phyloP scores from a whole-genome alignment of 1,284 basidiomycete species.

The Rhodotorula sp. region DNA sequence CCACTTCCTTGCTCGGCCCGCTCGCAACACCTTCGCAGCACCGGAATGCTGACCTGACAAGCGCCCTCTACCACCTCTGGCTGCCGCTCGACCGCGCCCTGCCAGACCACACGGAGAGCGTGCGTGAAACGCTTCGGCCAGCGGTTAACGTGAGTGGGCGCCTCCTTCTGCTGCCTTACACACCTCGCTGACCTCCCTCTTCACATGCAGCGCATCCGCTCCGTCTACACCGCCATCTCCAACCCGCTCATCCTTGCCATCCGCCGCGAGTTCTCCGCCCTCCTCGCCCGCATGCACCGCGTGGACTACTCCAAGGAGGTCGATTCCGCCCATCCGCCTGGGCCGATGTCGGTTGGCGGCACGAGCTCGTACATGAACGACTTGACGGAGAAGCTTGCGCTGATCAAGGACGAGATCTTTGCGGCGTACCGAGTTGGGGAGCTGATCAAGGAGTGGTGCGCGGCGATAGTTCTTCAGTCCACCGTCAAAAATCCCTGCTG shows the following conservation, averaged over 20 bases:
- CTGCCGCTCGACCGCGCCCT: slow-evolving; percentile 66
- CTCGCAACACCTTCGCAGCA: slow-evolving; percentile 72
- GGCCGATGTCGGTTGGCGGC: slow-evolving; percentile 59
- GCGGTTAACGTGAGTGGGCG: slow-evolving; percentile 60
- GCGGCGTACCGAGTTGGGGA: slow-evolving; percentile 69
- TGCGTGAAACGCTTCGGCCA: slow-evolving; percentile 62
- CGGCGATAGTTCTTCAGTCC: slow-evolving; percentile 16
- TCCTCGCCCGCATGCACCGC: slow-evolving; percentile 76
- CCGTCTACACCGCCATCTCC: slow-evolving; percentile 62
- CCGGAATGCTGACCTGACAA: slow-evolving; percentile 71
- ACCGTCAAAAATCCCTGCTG: no score
- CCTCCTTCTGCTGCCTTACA: background rate
- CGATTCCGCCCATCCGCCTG: slow-evolving; percentile 53
- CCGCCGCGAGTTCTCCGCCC: slow-evolving; percentile 70
- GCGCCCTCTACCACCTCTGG: slow-evolving; percentile 74
- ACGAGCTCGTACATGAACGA: slow-evolving; percentile 86
- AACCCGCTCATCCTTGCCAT: slow-evolving; percentile 71
- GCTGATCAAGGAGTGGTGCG: slow-evolving; percentile 68
- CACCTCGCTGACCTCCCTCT: background rate
- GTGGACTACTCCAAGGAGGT: slow-evolving; percentile 71
- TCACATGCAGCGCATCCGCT: slow-evolving; percentile 58
- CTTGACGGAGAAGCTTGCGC: slow-evolving; percentile 76
- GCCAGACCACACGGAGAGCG: slow-evolving; percentile 66
- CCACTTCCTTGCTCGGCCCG: slow-evolving; percentile 71
- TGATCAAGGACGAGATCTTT: slow-evolving; percentile 72